Conservation (phyloP, 495 filamentous ascomycete genomes). For the Astrocystis sublimbata region DNA sequence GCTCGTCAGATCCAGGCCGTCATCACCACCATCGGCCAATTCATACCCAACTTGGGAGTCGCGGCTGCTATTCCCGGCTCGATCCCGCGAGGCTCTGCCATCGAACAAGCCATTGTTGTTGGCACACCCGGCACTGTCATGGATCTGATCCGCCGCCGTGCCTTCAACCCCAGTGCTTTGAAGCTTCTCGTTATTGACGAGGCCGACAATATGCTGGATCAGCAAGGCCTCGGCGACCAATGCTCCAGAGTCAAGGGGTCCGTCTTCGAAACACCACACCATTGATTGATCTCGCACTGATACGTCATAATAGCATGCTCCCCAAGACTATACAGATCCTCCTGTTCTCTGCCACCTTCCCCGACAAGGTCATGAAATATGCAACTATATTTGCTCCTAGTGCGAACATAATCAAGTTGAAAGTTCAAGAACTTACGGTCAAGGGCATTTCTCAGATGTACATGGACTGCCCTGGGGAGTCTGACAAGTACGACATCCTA, state of each 20-base stretch:
- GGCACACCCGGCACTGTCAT: constrained; percentile 93
- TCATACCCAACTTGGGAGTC: constrained; percentile 68
- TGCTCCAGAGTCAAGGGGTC: constrained; percentile 85
- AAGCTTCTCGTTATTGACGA: constrained; percentile 87
- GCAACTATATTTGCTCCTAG: constrained; percentile 77
- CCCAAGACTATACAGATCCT: constrained; percentile 75
- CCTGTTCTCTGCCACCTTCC: constrained; percentile 96
- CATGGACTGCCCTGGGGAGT: constrained; percentile 80
- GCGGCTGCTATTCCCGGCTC: constrained; percentile 80
- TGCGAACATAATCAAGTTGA: constrained; percentile 84
- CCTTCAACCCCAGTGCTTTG: constrained; percentile 63
- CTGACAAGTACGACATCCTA: constrained; percentile 83
- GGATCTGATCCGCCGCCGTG: constrained; percentile 75
- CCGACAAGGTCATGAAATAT: constrained; percentile 76
- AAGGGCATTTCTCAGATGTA: constrained; percentile 97
- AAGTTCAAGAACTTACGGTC: constrained; percentile 88
- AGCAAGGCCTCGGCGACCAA: constrained; percentile 92
- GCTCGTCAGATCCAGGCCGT: constrained; percentile 93
- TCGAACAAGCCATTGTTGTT: constrained; percentile 76
- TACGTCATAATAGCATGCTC: constrained; percentile 54
- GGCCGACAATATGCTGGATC: constrained; percentile 94
- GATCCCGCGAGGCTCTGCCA: constrained; percentile 56
- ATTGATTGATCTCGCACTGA: constrained; percentile 23
- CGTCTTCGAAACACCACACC: constrained; percentile 33
- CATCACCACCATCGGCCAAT: constrained; percentile 75